Evolutionary conservation across 2,329 filamentous ascomycete genomes (phyloP), one percentile per base, ranked within the genome.

Genomic region (Kalmusia sp.): DNA sequence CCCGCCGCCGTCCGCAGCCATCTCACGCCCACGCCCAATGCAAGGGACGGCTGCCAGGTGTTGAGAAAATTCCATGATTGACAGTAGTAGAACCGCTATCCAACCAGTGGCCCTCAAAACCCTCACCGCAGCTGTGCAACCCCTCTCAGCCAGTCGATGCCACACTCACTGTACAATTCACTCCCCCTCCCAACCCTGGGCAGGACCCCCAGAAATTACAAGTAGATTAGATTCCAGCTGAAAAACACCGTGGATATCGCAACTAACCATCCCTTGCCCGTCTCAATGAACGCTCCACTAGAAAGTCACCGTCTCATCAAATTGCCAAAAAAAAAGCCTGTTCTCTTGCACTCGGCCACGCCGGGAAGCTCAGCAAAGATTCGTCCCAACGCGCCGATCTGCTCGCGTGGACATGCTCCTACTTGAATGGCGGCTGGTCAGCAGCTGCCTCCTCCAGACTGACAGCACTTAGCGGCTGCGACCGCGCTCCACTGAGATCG

Each of bases 401-500:
- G 27, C 21, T 30, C 40, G 46, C 45, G 46, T 38, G 21, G n/a
- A n/a, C n/a, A n/a, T n/a, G n/a, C 52, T 27, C 14, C 53, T 52
- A 70, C 51, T 62, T 69, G 57, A 73, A 73, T 33, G 68, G 64
- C 12, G 64, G 55, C 24, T 62, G 69, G 57, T 67, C 75, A 47
- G 58, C 65, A 47, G 57, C 57, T 49, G 55, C 65, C 33, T 77
- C 72, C 43, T 76, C 77, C 17, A 73, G 58, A 49, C 70, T 72
- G 41, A 69, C 69, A 30, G 74, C 71, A 49, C 73, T 75, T 57
- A 74, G 54, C n/a, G 74, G 72, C 61, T 75, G 73, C 34, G 68
- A 75, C 22, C 69, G 62, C 44, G 67, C 65, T 30, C 77, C 76
- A 33, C 80, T 77, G 52, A 97, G 77, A 70, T 97, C 93, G 15